phyloP scores from a whole-genome alignment of 768 basidiomycete genomes.

The Lactarius sp. region DNA sequence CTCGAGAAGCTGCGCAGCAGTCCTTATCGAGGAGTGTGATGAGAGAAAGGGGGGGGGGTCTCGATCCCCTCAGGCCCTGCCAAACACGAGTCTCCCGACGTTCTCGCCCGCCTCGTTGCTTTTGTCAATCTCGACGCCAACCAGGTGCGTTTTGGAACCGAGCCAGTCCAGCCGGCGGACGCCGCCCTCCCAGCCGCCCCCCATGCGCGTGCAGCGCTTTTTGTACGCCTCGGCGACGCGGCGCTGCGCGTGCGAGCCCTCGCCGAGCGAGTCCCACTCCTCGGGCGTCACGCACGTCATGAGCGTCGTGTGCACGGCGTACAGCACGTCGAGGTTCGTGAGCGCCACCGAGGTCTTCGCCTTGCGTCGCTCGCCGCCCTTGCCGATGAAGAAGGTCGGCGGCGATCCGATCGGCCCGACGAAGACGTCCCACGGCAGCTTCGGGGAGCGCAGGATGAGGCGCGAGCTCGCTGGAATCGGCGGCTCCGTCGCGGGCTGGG shows the following conservation, averaged over 20 bases:
- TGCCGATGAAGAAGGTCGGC: conserved; percentile 26
- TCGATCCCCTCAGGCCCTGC: conserved; percentile 32
- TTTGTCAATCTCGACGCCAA: conserved; percentile 58
- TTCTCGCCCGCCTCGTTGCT: conserved; percentile 33
- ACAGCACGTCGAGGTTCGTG: conserved; percentile 61
- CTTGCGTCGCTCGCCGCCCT: conserved; percentile 10
- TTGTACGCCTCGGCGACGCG: conserved; percentile 59
- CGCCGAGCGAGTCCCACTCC: conserved; percentile 60
- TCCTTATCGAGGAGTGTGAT: not conserved
- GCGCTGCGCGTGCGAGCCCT: conserved; percentile 51
- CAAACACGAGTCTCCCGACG: conserved; percentile 48
- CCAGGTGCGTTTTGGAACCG: conserved; percentile 51
- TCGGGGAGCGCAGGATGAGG: conserved; percentile 50
- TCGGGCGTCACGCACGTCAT: conserved; percentile 51
- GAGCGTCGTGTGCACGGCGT: conserved; percentile 54
- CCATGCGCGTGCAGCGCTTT: conserved; percentile 52
- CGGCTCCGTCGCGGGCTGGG: conserved; percentile 62
- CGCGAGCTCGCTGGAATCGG: conserved; percentile 42
- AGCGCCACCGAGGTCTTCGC: conserved; percentile 31
- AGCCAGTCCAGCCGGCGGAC: conserved; percentile 65
- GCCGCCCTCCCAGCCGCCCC: conserved; percentile 65
- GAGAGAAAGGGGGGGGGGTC: not conserved
- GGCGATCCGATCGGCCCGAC: conserved; percentile 37
- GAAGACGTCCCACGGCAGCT: conserved; percentile 58
- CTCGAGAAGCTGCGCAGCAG: conserved; percentile 20